Evolutionary conservation across 176 grass and related monocot genomes (phyloP).

Genomic region (Raddia distichophylla): DNA sequence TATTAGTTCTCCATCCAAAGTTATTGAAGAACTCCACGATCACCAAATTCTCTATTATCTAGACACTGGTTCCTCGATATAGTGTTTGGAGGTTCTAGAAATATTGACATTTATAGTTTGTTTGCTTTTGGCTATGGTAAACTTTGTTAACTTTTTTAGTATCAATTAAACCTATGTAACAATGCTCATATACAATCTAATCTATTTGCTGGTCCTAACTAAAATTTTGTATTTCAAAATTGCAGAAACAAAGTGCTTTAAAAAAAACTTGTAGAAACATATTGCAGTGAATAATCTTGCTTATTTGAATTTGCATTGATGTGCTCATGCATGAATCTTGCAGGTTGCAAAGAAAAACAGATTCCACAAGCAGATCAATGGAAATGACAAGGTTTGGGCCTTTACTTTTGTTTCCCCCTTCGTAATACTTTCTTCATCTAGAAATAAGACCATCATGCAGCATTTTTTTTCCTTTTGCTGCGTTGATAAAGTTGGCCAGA

Average conservation of each 20-base stretch:
- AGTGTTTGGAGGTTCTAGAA: neutral
- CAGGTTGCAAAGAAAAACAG: constrained; percentile 77
- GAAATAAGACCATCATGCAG: neutral
- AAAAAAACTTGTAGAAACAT: neutral
- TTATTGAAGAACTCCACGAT: too few species aligned
- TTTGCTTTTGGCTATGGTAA: neutral
- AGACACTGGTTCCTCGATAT: neutral
- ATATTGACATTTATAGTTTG: neutral
- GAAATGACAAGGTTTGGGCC: constrained; percentile 73
- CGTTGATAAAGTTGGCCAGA: neutral
- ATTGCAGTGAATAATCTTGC: neutral
- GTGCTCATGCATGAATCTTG: constrained; percentile 21
- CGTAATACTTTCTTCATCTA: neutral
- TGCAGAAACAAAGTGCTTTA: neutral
- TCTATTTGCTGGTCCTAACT: neutral
- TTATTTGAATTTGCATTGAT: constrained; percentile 3
- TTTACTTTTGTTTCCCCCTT: neutral
- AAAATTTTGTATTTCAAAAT: neutral
- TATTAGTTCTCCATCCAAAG: too few species aligned
- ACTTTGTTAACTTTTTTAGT: neutral
- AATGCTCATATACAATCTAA: neutral
- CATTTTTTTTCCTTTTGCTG: constrained; percentile 12
- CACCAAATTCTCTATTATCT: neutral
- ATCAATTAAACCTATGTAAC: neutral
- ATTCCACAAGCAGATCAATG: constrained; percentile 70